Base-by-base conservation (phyloP, 768 basidiomycete genomes). In the Chalciporus pseudorubinellus region DNA sequence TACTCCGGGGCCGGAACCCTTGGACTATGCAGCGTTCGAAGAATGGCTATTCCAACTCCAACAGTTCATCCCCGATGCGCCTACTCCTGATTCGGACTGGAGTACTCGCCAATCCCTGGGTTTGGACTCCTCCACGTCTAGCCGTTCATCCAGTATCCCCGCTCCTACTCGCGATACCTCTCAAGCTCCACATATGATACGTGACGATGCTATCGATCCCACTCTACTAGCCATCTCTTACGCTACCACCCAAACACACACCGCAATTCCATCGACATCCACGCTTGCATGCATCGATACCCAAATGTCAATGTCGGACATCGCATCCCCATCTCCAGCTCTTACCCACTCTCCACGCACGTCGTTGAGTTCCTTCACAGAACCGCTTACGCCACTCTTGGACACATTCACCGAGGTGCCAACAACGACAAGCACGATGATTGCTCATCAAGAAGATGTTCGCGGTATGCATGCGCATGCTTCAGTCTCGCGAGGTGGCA, bases 21-120 rank as follows among this genome's bases (percentile, higher is more conserved):
- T 67, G 36, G 78, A 81, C 56, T 69, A 72, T 44, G 56, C 68
- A 19, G 60, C 73, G 11, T 73, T 78, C 53, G 76, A 82, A 53
- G 76, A 71, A 33, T 81, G 78, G 79, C 70, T 81, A 65, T 73
- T 71, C 45, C 73, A 78, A 43, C 66, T 82, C n/a, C 72, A 79
- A 39, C 64, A 72, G 2, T 76, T 79, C 45, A 71, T 77, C 7
- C 60, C 72, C 31, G 52, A 39, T 12, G 21, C 38, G 33, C 18
- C 56, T 9, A 46, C 48, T 22, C 44, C 52, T 22, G 62, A 57
- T 33, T 44, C 42, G 11, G 64, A 57, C 14, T 44, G 43, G 44
- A 33, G 12, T 40, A 9, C 46, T 44, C 21, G 20, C n/a, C 19
- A 7, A 20, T 38, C 53, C 7, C 24, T 43, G 6, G 28, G 51